Conservation (phyloP, 2,329 filamentous ascomycete genomes). For the Fusarium guadeloupense region DNA sequence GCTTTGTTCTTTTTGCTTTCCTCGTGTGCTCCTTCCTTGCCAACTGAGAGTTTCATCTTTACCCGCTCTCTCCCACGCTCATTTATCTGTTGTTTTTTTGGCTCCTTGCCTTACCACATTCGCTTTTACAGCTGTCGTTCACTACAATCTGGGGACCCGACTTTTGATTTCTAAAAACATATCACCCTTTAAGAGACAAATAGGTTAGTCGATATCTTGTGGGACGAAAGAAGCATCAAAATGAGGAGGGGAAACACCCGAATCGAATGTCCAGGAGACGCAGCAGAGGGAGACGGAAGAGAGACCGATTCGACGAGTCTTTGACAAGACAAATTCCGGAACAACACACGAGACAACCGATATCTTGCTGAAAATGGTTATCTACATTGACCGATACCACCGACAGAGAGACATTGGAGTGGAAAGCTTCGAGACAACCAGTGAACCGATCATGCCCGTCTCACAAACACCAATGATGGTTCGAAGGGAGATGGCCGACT, state of each 20-base stretch:
- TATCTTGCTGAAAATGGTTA: neutral
- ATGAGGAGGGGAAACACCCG: neutral
- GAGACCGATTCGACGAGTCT: neutral
- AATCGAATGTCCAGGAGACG: neutral
- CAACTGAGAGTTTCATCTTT: conserved; percentile 61
- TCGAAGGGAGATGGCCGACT: neutral
- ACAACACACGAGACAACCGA: neutral
- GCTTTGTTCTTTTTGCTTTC: conserved; percentile 40
- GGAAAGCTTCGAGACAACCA: neutral
- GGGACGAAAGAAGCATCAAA: neutral
- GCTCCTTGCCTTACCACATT: conserved; percentile 43
- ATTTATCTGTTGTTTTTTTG: conserved; percentile 50
- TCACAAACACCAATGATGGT: neutral
- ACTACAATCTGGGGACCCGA: conserved; percentile 33
- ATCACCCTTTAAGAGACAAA: conserved; percentile 18
- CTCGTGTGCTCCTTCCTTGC: conserved; percentile 52
- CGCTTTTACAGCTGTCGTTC: conserved; percentile 44
- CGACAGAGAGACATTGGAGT: neutral
- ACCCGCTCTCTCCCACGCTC: conserved; percentile 65
- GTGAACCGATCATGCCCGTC: neutral
- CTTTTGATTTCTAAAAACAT: conserved; percentile 30
- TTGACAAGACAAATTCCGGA: neutral
- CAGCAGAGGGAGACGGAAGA: conserved; percentile 10
- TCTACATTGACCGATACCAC: neutral
- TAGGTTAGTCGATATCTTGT: conserved; percentile 34